Percentiles rank a stretch among this genome's conserved stretches.
Conservation (phyloP, 345 rosid genomes). For the Citrus medica region DNA sequence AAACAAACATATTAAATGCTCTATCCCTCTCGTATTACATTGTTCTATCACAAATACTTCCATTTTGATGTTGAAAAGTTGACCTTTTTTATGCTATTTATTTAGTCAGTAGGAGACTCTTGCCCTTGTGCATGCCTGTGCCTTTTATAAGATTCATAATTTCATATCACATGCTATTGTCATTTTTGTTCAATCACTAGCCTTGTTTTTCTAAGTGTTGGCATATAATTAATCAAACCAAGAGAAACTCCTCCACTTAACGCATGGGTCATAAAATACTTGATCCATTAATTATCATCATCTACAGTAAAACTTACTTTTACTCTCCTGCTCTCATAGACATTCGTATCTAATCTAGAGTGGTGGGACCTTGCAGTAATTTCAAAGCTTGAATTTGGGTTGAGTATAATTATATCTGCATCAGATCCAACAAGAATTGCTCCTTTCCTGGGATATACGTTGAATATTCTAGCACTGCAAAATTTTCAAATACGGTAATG, state of each 20-base stretch:
- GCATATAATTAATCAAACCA: neutral
- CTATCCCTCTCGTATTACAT: neutral
- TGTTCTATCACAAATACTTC: neutral
- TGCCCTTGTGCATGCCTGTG: neutral
- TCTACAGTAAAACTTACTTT: slow-evolving; percentile 45
- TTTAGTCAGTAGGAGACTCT: neutral
- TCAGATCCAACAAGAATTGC: slow-evolving; percentile 92
- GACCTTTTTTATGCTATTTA: neutral
- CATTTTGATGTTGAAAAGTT: neutral
- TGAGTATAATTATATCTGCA: slow-evolving; percentile 89
- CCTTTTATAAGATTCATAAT: neutral
- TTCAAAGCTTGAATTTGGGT: slow-evolving; percentile 78
- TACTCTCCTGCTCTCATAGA: slow-evolving; percentile 75
- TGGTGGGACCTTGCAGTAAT: slow-evolving; percentile 76
- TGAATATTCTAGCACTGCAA: slow-evolving; percentile 89
- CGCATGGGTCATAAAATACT: neutral
- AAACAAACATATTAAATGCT: neutral
- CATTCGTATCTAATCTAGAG: slow-evolving; percentile 84
- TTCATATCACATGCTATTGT: neutral
- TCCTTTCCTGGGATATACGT: slow-evolving; percentile 89
- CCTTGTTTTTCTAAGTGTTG: neutral
- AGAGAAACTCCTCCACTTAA: neutral
- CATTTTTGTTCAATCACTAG: neutral
- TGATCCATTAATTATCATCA: neutral
- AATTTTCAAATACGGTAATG: neutral